Base-by-base conservation (phyloP, 1,139 yeast species). In the Nadsonia starkeyi-henricii region DNA sequence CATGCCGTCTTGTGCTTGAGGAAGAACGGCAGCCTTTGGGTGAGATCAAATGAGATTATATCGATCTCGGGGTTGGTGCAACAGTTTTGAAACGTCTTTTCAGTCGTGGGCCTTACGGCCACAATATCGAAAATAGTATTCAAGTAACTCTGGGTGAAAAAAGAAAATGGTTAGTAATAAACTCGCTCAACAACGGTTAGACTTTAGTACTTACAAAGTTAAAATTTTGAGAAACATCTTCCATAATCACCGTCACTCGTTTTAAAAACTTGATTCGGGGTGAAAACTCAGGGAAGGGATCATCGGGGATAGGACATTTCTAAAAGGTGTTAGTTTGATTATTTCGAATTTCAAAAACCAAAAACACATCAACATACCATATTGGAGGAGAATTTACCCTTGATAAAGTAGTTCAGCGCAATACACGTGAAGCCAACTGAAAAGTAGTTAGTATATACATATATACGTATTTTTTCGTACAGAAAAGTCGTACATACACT, bases 1-100 rank as follows among this genome's bases (percentile, higher is more conserved):
- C 96, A 84, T 9, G 88, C 73, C 0, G 86, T 79, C 58, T 88
- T 85, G 66, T 86, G 96, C 55, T 84, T 82, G 55, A 91, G 68
- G 62, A 78, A 85, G 56, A 79, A 81, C 0, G 95, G 93, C 45
- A 86, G 67, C 51, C 86, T 73, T 42, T 72, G 69, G 18, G 75
- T 67, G 61, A 84, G 74, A 52, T 84, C 79, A 48, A 91, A 73
- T 0, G 95, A 79, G 39, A 91, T 76, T 39, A 91, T 55, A 65
- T 91, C 97, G 42, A 89, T 72, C 51, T 84, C 94, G 46, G 88
- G 69, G 53, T 77, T 78, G 2, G 81, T 72, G 23, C 89, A 78
- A 1, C 93, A 82, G 47, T 82, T 68, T 50, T 84, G 81, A 21
- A 91, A 69, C 4, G 91, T 85, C 59, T 79, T 81, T 59, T 91